These are phyloP conservation scores for Scenedesmus sp. DNA, from an alignment of 163 green algal species.

Conservation along the genomic window DNA sequence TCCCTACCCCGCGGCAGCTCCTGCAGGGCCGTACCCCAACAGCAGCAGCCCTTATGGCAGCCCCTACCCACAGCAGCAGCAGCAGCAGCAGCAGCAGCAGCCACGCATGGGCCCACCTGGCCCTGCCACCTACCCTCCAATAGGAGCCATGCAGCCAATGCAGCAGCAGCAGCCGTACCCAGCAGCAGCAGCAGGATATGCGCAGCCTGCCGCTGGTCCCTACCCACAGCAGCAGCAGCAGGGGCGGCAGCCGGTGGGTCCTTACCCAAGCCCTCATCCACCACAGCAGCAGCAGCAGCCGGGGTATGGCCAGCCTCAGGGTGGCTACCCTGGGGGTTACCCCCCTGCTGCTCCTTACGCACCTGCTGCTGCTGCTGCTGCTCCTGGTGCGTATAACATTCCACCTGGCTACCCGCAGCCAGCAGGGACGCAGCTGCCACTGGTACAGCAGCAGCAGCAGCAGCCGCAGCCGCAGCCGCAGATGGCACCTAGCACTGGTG, in stretches of 20 bases:
- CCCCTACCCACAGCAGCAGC: background rate
- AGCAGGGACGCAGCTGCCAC: background rate
- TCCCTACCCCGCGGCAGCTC: background rate
- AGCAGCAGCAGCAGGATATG: background rate
- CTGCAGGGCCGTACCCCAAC: background rate
- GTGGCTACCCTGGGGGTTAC: background rate
- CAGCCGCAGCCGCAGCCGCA: conserved; percentile 7
- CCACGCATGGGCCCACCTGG: background rate
- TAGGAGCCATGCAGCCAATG: background rate
- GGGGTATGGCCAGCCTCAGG: background rate
- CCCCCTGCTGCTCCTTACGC: background rate
- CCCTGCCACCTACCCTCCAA: background rate
- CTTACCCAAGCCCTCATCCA: background rate
- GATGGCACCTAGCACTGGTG: background rate
- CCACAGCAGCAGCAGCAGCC: conserved; percentile 13
- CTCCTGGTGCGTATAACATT: background rate
- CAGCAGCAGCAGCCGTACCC: background rate
- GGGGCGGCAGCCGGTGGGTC: background rate
- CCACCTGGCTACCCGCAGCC: background rate
- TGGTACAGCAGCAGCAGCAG: background rate
- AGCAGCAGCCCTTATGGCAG: background rate
- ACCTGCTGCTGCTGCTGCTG: background rate
- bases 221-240: background rate
- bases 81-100: conserved; percentile 27
- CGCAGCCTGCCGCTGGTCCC: background rate